phyloP scores from a whole-genome alignment of 768 basidiomycete species.

The Dioszegia aurantiaca region DNA sequence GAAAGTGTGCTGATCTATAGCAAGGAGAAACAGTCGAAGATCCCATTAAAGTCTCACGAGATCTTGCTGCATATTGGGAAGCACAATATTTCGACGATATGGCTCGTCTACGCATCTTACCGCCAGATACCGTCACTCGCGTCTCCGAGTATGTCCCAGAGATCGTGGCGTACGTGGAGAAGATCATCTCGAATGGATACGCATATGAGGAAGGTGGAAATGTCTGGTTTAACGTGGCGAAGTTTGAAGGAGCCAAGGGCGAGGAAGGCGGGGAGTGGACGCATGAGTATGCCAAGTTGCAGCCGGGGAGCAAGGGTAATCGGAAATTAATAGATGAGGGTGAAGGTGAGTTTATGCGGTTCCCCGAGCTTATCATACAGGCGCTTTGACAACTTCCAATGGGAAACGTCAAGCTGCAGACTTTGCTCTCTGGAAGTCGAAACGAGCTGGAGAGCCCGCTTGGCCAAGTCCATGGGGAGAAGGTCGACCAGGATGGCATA shows the following conservation, averaged over 20 bases:
- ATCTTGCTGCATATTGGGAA: slow-evolving; percentile 85
- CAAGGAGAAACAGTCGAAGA: slow-evolving; percentile 77
- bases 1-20: slow-evolving; percentile 54
- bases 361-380: slow-evolving; percentile 46
- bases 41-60: slow-evolving; percentile 71
- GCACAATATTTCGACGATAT: slow-evolving; percentile 86
- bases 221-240: slow-evolving; percentile 84
- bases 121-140: slow-evolving; percentile 85
- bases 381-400: slow-evolving; percentile 60
- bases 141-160: slow-evolving; percentile 97
- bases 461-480: slow-evolving; percentile 96
- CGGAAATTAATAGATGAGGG: slow-evolving; percentile 82
- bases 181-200: slow-evolving; percentile 81
- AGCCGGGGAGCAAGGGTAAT: slow-evolving; percentile 95
- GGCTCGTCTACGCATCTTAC: slow-evolving; percentile 76
- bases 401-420: slow-evolving; percentile 80
- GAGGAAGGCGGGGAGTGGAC: slow-evolving; percentile 55
- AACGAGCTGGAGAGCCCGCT: slow-evolving; percentile 86
- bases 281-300: slow-evolving; percentile 89
- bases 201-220: slow-evolving; percentile 74
- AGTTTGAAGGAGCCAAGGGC: slow-evolving; percentile 69
- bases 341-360: slow-evolving; percentile 63
- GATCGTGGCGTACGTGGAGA: slow-evolving; percentile 81
- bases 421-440: slow-evolving; percentile 95
- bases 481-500: slow-evolving; percentile 98